Evolutionary conservation across 225 moss, liverwort and hornwort genomes (phyloP).

Genomic region (Asterella californica): DNA sequence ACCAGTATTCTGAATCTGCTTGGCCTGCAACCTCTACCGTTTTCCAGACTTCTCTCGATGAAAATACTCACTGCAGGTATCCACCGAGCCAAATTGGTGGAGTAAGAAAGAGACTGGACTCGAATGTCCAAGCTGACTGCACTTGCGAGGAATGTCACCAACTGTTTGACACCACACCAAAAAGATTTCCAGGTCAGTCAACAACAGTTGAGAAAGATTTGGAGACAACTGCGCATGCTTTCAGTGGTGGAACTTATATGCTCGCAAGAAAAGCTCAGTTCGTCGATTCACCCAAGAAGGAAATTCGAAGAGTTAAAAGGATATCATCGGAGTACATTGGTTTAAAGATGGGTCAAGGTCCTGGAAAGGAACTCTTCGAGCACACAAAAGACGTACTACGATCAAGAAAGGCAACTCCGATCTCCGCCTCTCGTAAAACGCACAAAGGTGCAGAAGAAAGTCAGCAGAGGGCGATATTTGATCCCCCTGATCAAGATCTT

Average conservation of each 20-base stretch:
- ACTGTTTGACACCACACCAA: neutral
- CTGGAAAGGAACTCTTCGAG: too few species aligned
- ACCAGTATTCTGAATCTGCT: neutral
- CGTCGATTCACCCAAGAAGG: too few species aligned
- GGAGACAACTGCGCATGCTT: neutral
- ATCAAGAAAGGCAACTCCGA: too few species aligned
- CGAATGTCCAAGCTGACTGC: neutral
- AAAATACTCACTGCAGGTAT: neutral
- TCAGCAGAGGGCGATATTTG: too few species aligned
- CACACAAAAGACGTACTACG: too few species aligned
- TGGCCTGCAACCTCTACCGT: neutral
- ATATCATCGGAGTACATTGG: too few species aligned
- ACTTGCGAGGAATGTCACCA: neutral
- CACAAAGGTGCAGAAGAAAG: too few species aligned
- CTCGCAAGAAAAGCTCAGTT: neutral
- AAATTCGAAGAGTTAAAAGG: too few species aligned
- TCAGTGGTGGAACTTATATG: neutral
- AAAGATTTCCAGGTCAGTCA: neutral
- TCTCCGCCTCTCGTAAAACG: too few species aligned
- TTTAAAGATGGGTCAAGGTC: too few species aligned
- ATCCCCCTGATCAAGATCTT: too few species aligned
- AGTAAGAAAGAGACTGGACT: neutral
- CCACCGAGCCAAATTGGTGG: neutral
- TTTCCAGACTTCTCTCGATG: neutral
- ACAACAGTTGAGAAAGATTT: neutral